Conservation (phyloP, 1,139 yeast genomes). For the Kurtzmaniella quercitrusa region DNA sequence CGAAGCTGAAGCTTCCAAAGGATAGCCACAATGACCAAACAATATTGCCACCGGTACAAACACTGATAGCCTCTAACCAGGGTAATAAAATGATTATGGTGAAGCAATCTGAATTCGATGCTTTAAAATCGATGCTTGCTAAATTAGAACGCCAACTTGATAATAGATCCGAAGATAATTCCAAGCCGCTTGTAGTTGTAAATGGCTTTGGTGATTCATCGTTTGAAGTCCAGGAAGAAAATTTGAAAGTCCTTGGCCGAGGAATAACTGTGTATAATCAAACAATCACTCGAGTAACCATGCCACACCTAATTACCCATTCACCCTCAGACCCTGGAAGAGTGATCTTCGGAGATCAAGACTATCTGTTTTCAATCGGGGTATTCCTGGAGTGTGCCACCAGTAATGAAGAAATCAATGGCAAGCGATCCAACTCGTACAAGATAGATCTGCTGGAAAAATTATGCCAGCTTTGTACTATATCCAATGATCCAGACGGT, state of each 20-base stretch:
- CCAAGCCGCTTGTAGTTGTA: background rate
- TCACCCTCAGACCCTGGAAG: background rate
- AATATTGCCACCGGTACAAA: background rate
- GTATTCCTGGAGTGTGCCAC: background rate
- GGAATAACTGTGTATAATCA: background rate
- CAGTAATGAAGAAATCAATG: too few species aligned
- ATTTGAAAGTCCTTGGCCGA: background rate
- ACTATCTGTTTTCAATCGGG: background rate
- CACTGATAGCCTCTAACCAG: background rate
- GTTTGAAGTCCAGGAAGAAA: background rate
- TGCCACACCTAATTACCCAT: background rate
- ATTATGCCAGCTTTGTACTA: background rate
- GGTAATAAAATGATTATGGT: background rate
- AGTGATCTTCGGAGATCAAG: background rate
- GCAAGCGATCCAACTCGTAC: too few species aligned
- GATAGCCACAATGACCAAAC: background rate
- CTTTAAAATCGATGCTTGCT: background rate
- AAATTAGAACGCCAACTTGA: background rate
- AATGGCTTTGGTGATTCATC: background rate
- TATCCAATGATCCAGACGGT: conserved; percentile 2
- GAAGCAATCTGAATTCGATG: background rate
- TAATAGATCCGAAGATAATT: background rate
- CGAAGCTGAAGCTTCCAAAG: background rate
- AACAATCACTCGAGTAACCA: background rate
- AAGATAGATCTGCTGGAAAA: background rate